A percentile compares a stretch with the other conserved stretches of the same genome.
phyloP scores from a whole-genome alignment of 768 basidiomycete species.

The Agrocybe pediades region DNA sequence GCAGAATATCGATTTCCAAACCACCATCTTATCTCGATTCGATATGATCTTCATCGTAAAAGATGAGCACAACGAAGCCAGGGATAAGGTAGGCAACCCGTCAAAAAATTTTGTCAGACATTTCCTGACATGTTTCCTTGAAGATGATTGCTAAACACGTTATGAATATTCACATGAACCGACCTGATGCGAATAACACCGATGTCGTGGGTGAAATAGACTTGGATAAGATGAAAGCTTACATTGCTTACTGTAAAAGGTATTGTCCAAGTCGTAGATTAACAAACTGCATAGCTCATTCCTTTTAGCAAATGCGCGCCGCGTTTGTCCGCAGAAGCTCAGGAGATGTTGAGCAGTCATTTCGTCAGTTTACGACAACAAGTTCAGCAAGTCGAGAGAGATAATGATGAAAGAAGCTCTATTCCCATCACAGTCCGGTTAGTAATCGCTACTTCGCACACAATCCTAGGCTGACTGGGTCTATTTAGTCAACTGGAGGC shows the following conservation, averaged over 20 bases:
- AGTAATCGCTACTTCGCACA: constrained; percentile 24
- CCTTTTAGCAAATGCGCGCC: constrained; percentile 88
- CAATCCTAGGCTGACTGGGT: constrained; percentile 1
- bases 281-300: neutral
- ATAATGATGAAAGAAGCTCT: constrained; percentile 96
- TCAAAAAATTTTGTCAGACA: constrained; percentile 3
- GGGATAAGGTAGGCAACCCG: constrained; percentile 73
- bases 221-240: constrained; percentile 98
- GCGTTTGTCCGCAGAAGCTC: constrained; percentile 87
- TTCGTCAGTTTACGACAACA: constrained; percentile 92
- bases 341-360: constrained; percentile 95
- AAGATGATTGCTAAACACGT: constrained; percentile 96
- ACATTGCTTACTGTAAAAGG: constrained; percentile 96
- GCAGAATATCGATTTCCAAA: constrained; percentile 96
- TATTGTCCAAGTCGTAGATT: too few species aligned
- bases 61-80: constrained; percentile 94
- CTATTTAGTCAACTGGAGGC: constrained; percentile 85
- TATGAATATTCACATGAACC: constrained; percentile 99
- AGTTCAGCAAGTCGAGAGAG: constrained; percentile 93
- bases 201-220: constrained; percentile 87
- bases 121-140: constrained; percentile 1
- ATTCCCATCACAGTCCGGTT: constrained; percentile 98
- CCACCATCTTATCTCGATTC: constrained; percentile 96
- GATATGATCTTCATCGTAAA: constrained; percentile 99
- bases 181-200: constrained; percentile 63